Conservation (phyloP, 192 early-diverging fungal species). For the Glomus cerebriforme region DNA sequence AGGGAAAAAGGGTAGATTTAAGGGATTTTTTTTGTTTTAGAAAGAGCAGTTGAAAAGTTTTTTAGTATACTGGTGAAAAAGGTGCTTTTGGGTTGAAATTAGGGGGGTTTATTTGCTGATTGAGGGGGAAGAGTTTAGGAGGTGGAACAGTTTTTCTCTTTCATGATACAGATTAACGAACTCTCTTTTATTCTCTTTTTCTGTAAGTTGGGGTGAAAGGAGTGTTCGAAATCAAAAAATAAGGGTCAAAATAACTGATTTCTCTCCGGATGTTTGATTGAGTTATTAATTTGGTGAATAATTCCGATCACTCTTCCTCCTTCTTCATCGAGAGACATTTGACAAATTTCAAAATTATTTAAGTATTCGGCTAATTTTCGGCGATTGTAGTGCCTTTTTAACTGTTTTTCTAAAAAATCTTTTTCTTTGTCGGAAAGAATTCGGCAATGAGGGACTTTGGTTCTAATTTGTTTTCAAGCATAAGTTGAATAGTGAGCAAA, state of each 20-base stretch:
- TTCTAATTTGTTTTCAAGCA: not conserved
- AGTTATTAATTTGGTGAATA: constrained; percentile 1
- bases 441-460: not conserved
- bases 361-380: not conserved
- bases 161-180: constrained; percentile 11
- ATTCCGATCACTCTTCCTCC: not conserved
- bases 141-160: not conserved
- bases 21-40: too few species aligned
- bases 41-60: too few species aligned
- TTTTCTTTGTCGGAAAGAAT: not conserved
- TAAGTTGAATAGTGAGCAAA: not conserved
- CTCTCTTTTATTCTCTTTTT: not conserved
- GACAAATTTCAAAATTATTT: not conserved
- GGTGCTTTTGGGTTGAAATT: too few species aligned
- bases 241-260: constrained; percentile 14
- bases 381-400: not conserved
- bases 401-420: not conserved
- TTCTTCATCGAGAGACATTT: not conserved
- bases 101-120: too few species aligned
- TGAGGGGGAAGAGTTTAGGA: too few species aligned
- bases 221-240: constrained; percentile 10
- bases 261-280: not conserved
- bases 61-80: too few species aligned
- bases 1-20: too few species aligned
- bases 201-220: not conserved